A percentile compares a stretch with the other conserved stretches of the same genome.
Conservation (phyloP, 1,284 basidiomycete genomes). For the Wallemia mellicola region DNA sequence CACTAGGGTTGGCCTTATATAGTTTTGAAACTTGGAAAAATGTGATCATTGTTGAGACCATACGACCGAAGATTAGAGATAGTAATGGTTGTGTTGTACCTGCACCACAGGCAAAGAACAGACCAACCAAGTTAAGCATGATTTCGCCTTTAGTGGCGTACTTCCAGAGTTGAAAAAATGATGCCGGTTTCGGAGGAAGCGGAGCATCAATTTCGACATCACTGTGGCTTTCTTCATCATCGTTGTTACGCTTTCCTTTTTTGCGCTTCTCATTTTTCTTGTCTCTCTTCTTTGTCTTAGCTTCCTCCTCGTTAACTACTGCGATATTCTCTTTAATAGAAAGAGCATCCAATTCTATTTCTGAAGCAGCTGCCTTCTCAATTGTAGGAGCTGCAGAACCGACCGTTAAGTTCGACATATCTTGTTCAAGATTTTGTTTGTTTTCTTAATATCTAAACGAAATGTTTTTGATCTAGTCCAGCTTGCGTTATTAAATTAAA, state of each 20-base stretch:
- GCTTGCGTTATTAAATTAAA: no score
- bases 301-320: background rate
- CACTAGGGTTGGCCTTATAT: background rate
- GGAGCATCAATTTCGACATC: background rate
- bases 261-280: background rate
- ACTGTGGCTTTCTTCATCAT: background rate
- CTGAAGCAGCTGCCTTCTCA: background rate
- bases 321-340: background rate
- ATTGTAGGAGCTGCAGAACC: background rate
- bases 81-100: slow-evolving; percentile 39
- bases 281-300: no score
- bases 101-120: slow-evolving; percentile 33
- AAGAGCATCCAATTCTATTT: background rate
- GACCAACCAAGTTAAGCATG: slow-evolving; percentile 28
- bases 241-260: background rate
- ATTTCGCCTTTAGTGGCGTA: slow-evolving; percentile 38
- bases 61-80: background rate
- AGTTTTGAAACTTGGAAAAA: background rate
- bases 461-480: no score
- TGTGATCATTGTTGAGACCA: background rate
- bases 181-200: slow-evolving; percentile 5
- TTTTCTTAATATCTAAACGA: no score
- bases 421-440: no score
- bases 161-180: slow-evolving; percentile 13
- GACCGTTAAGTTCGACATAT: no score